Evolutionary conservation across 768 basidiomycete species (phyloP).

Genomic region (Lentinula detonsa): DNA sequence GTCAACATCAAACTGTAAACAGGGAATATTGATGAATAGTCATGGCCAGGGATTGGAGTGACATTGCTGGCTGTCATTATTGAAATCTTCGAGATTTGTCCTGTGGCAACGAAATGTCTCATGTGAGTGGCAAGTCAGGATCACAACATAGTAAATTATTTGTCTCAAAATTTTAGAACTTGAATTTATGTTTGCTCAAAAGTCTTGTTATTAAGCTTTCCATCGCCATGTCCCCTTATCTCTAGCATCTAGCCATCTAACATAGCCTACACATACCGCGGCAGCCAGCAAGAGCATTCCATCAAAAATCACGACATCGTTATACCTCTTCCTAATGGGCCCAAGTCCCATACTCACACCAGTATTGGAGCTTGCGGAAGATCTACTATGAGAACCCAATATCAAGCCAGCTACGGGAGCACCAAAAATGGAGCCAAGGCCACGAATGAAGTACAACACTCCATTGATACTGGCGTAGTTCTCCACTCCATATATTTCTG

Average conservation of each 20-base stretch:
- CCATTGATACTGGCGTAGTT: slow-evolving; percentile 37
- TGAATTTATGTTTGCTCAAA: too few relatives aligned
- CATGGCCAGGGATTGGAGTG: too few relatives aligned
- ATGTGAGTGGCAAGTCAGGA: too few relatives aligned
- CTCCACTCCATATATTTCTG: slow-evolving; percentile 36
- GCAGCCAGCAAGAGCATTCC: slow-evolving; percentile 29
- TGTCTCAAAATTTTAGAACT: too few relatives aligned
- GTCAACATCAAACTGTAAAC: too few relatives aligned
- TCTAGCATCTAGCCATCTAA: slow-evolving; percentile 34
- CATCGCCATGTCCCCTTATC: slow-evolving; percentile 33
- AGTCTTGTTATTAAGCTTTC: slow-evolving; percentile 20
- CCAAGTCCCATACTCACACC: background rate
- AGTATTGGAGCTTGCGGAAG: slow-evolving; percentile 2
- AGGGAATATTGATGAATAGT: too few relatives aligned
- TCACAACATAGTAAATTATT: too few relatives aligned
- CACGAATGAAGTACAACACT: slow-evolving; percentile 35
- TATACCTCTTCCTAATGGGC: slow-evolving; percentile 23
- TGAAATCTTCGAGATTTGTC: too few relatives aligned
- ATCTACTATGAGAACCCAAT: slow-evolving; percentile 25
- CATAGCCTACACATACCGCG: slow-evolving; percentile 31
- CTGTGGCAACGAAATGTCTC: too few relatives aligned
- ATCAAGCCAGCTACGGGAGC: slow-evolving; percentile 37
- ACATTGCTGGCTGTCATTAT: too few relatives aligned
- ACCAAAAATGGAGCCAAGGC: slow-evolving; percentile 32
- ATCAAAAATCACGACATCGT: slow-evolving; percentile 31